Base-by-base conservation (phyloP, 2,329 filamentous ascomycete genomes). In the Microsporum ferrugineum region DNA sequence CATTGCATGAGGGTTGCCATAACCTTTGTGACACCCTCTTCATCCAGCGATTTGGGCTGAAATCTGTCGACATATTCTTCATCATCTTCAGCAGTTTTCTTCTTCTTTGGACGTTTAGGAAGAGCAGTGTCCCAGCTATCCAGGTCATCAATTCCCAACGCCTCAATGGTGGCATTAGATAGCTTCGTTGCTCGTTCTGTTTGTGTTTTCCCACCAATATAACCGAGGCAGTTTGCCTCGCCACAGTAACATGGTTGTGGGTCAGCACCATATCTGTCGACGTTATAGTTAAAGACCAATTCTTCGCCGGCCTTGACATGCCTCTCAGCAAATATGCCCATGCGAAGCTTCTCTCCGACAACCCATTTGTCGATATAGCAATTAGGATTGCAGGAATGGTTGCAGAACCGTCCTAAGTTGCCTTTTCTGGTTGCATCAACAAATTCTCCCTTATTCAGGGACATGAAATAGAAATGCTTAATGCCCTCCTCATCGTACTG, bases 391-490 rank as follows among this genome's bases (percentile, higher is more conserved):
- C 94, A 99, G 6, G 94, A 97, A 74, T 99, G 94, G 71, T 99
- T 99, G 82, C 94, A 99, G 71, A 99, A 99, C 34, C 94, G 87
- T 58, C 91, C 94, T 4, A 99, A 82, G 67, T 97, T 97, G 58
- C 94, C 94, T 73, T 90, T 95, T 72, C 94, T 95, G 7, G 94
- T 99, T 27, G 94, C 94, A 76, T 99, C 94, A 62, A 99, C 91
- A 71, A 97, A 99, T 73, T 97, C 94, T 69, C 86, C 89, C 73
- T 95, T 95, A 71, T 85, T 95, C 64, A 99, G 85, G 33, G 94
- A 97, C 94, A 99, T 99, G 79, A 99, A 99, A 76, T 99, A 99
- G 74, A 99, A 99, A 76, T 99, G 94, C 74, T 95, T 96, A 80
- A 99, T 96, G 63, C 91, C 91, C 73, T 97, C 90, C 56, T 94